Evolutionary conservation across 78 protist genomes (phyloP), one percentile per base, ranked within the genome.

Genomic region (Emiliania huxleyi): DNA sequence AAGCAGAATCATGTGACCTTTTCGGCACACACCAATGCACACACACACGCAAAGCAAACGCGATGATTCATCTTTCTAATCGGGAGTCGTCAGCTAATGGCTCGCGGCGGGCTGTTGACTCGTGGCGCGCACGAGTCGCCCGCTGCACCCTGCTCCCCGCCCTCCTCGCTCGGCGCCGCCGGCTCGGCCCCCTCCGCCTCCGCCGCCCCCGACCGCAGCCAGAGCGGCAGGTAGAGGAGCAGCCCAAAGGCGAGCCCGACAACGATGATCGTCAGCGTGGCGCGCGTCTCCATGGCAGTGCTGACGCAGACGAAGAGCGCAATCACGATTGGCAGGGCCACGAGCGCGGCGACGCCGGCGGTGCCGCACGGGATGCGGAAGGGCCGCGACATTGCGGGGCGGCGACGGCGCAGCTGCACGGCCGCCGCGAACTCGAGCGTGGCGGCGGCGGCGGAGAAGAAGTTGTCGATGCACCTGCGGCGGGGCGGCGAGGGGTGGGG

Each of bases 381-480:
- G 22, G 93, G 93, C 25, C 93, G 87, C 19, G 56, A 25, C 49
- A 91, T 15, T 38, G 49, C 40, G 6, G 93, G 73, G 2, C 25
- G 69, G 26, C 23, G 1, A 22, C 0, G 12, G 42, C 93, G 93
- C 29, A 91, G 93, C 44, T 45, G 25, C 33, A 91, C 37, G 35
- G 21, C 2, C 45, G 93, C 87, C 11, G 88, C 90, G 11, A 91
- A 91, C n/a, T 91, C 93, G 45, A 91, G 81, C 40, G 37, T 5
- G 40, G 44, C 91, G 0, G 55, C 49, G 8, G 84, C 21, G 46
- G 87, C 88, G 38, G 88, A 91, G 87, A 91, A 73, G 42, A 91
- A 42, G 89, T 91, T 91, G 35, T 81, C 55, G 29, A 91, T 33
- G 40, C 44, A 19, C n/a, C n/a, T n/a, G n/a, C n/a, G n/a, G n/a